Percentiles rank a stretch among this genome's conserved stretches.
Evolutionary conservation across 2,329 filamentous ascomycete genomes (phyloP).

Genomic region (Eurotiales sp.): DNA sequence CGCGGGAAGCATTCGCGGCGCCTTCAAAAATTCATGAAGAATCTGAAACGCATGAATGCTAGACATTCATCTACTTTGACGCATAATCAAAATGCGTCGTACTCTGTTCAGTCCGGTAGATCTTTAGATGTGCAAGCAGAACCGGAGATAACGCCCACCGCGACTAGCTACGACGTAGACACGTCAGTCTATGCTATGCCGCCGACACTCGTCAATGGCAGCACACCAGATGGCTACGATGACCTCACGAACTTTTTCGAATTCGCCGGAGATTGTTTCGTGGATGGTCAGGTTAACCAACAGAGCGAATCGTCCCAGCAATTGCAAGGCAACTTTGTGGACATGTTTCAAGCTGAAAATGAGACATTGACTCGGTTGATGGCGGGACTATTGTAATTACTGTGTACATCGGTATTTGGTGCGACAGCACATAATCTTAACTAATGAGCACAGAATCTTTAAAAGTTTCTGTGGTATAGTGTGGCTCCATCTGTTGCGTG

Average conservation of each 20-base stretch:
- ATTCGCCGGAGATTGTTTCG: constrained; percentile 50
- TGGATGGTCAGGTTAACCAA: constrained; percentile 20
- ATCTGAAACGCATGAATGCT: constrained; percentile 42
- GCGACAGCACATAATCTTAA: no score
- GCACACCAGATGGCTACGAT: constrained; percentile 28
- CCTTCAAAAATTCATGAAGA: constrained; percentile 60
- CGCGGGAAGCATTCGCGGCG: constrained; percentile 58
- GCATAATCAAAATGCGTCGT: not conserved
- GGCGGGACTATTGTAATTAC: constrained; percentile 27
- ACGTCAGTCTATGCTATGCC: constrained; percentile 6
- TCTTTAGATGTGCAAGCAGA: not conserved
- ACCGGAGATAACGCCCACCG: not conserved
- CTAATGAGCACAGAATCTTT: no score
- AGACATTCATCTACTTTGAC: not conserved
- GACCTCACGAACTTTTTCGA: constrained; percentile 61
- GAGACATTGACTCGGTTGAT: constrained; percentile 33
- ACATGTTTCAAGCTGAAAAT: constrained; percentile 32
- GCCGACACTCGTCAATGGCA: constrained; percentile 6
- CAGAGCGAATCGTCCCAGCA: not conserved
- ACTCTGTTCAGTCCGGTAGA: not conserved
- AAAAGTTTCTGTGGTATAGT: no score
- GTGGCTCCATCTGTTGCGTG: no score
- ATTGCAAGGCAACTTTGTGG: constrained; percentile 17
- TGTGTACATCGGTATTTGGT: not conserved
- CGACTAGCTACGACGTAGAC: not conserved